Evolutionary conservation across 2,329 filamentous ascomycete genomes (phyloP), one percentile per base, ranked within the genome.

Genomic region (Ophiocordyceps camponoti-floridani): DNA sequence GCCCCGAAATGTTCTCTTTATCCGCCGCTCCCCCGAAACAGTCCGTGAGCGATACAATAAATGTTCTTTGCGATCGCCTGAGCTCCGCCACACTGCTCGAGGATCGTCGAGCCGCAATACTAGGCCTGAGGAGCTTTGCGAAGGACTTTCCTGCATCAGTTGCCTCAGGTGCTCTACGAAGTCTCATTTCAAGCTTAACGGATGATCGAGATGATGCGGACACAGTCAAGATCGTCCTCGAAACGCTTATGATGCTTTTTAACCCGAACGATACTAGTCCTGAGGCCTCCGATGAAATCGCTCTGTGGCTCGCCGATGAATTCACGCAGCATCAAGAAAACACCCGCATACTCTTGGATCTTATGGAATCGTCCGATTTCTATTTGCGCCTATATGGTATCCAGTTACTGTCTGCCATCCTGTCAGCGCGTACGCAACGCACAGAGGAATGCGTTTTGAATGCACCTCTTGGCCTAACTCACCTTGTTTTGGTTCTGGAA

Each of bases 311-410:
- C 47, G 91, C 91, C 45, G 91, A 98, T 63, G 89, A 96, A 62
- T 98, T 98, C 60, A 95, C 91, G 31, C 88, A 94, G 70, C 80
- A 85, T 50, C 88, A 95, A 75, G 89, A 96, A 64, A 96, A 98
- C 61, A 89, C 95, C 49, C 89, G 85, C 2, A 69, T 91, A 14
- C 74, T 98, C 23, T 75, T 98, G 48, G 83, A 91, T 58, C 83
- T 98, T 46, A 73, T 98, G 51, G 89, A 95, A 52, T 78, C 81
- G 13, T 72, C 71, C 51, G 88, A 95, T 55, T 94, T 94, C 56
- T 94, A 93, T 62, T 84, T 86, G 19, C 81, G 89, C 23, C 73
- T 96, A 1, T 96, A 96, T 63, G 84, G 85, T 4, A 67, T 98
- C 27, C 87, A 96, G 62, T 72, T 98, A 38, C 78, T 98, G 37